Percentiles rank a stretch among this genome's conserved stretches.
phyloP scores from a whole-genome alignment of 1,284 basidiomycete genomes.

The Apiotrichum laibachii region DNA sequence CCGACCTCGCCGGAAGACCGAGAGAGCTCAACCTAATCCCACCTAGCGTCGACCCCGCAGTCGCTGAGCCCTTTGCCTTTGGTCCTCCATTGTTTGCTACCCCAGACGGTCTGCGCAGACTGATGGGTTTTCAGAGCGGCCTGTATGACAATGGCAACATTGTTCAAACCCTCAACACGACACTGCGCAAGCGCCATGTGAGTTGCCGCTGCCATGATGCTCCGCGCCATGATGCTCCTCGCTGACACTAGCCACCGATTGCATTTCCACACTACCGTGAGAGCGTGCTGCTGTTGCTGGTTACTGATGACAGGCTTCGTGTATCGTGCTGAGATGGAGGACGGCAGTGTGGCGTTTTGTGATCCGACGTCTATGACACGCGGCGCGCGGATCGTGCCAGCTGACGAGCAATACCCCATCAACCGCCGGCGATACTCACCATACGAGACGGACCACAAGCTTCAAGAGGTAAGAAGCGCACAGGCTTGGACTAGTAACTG shows the following conservation, averaged over 20 bases:
- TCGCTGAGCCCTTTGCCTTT: neutral
- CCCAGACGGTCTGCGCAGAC: neutral
- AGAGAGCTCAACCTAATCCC: neutral
- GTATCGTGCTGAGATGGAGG: neutral
- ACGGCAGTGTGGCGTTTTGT: neutral
- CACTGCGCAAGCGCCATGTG: too few relatives aligned
- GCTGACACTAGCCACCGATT: too few relatives aligned
- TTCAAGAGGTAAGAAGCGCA: too few relatives aligned
- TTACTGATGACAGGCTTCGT: slow-evolving; percentile 2
- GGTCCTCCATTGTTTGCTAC: neutral
- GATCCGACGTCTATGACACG: neutral
- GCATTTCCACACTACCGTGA: slow-evolving; percentile 14
- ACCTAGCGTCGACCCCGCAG: neutral
- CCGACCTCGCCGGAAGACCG: neutral
- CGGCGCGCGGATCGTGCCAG: neutral
- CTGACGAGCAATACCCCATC: neutral
- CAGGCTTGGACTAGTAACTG: too few relatives aligned
- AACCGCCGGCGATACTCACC: too few relatives aligned
- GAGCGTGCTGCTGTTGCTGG: neutral
- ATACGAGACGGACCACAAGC: too few relatives aligned
- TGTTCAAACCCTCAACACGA: too few relatives aligned
- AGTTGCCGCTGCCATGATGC: too few relatives aligned
- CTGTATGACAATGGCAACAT: too few relatives aligned
- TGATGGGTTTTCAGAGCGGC: neutral
- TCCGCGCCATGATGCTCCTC: too few relatives aligned